These are phyloP conservation scores for Allium cepa DNA, from an alignment of 106 monocot species.

Conservation along the genomic window DNA sequence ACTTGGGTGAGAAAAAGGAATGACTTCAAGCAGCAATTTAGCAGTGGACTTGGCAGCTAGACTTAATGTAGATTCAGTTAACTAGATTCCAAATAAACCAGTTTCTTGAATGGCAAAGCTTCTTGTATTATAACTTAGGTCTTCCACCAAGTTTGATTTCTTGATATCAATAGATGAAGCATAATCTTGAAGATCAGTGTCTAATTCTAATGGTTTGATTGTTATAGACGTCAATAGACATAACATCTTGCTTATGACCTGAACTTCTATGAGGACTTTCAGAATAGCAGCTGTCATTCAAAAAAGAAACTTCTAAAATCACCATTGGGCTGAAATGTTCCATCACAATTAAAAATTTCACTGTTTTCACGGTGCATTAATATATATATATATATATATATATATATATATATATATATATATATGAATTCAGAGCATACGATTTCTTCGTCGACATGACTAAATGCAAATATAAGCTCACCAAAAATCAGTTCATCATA, in stretches of 20 bases:
- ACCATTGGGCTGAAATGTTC: conserved; percentile 50
- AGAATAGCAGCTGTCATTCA: conserved; percentile 55
- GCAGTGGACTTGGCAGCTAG: conserved; percentile 34
- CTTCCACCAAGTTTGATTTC: conserved; percentile 3
- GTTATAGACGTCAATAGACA: conserved; percentile 3
- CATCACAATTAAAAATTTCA: conserved; percentile 1
- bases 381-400: too few species aligned
- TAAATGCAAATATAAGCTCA: conserved; percentile 53
- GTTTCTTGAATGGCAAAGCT: neutral
- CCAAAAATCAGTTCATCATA: conserved; percentile 54
- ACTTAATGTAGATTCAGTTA: neutral
- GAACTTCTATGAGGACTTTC: conserved; percentile 36
- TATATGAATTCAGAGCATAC: neutral
- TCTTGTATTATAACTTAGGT: neutral
- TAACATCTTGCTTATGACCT: conserved; percentile 19
- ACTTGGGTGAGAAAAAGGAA: conserved; percentile 14
- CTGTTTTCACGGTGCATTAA: neutral
- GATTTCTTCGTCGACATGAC: neutral
- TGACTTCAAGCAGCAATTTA: conserved; percentile 29
- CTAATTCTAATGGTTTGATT: conserved; percentile 9
- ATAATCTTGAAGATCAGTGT: conserved; percentile 40
- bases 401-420: too few species aligned
- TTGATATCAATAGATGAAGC: conserved; percentile 23
- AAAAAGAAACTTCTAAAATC: too few species aligned
- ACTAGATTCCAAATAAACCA: neutral